These are phyloP conservation scores for Candida qinlingensis DNA, from an alignment of 805 yeast genomes.

Conservation along the genomic window DNA sequence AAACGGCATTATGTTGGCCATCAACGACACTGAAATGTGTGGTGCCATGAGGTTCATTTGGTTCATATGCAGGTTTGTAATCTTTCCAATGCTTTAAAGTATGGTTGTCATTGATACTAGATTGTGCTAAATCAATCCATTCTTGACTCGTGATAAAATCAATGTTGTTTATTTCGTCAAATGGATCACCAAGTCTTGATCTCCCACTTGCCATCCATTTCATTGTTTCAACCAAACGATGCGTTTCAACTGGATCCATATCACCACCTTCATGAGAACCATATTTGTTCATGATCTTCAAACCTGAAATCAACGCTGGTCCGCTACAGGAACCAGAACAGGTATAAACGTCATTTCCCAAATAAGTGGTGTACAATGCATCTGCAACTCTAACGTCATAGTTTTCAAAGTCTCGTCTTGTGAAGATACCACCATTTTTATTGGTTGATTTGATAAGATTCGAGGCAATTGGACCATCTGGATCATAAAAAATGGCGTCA, in stretches of 20 bases:
- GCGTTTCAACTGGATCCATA: conserved; percentile 45
- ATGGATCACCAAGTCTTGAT: conserved; percentile 76
- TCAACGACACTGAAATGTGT: conserved; percentile 84
- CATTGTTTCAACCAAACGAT: conserved; percentile 77
- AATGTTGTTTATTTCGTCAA: conserved; percentile 35
- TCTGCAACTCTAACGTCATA: conserved; percentile 44
- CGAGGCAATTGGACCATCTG: conserved; percentile 67
- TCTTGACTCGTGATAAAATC: conserved; percentile 31
- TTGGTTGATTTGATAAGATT: conserved; percentile 46
- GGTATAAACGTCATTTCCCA: conserved; percentile 43
- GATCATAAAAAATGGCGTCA: conserved; percentile 75
- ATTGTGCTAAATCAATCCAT: conserved; percentile 52
- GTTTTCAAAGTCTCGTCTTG: conserved; percentile 55
- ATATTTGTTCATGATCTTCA: conserved; percentile 54
- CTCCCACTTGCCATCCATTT: conserved; percentile 91
- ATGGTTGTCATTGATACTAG: conserved; percentile 45
- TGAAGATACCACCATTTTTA: conserved; percentile 61
- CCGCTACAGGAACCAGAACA: conserved; percentile 80
- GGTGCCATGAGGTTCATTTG: conserved; percentile 84
- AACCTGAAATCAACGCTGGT: conserved; percentile 70
- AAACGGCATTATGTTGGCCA: conserved; percentile 66
- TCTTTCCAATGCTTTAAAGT: conserved; percentile 65
- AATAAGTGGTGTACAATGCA: conserved; percentile 39
- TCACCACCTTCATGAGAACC: conserved; percentile 40
- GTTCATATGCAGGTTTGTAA: conserved; percentile 75